Base-by-base conservation (phyloP, 2,329 filamentous ascomycete species). In the Ophiostoma sp. region DNA sequence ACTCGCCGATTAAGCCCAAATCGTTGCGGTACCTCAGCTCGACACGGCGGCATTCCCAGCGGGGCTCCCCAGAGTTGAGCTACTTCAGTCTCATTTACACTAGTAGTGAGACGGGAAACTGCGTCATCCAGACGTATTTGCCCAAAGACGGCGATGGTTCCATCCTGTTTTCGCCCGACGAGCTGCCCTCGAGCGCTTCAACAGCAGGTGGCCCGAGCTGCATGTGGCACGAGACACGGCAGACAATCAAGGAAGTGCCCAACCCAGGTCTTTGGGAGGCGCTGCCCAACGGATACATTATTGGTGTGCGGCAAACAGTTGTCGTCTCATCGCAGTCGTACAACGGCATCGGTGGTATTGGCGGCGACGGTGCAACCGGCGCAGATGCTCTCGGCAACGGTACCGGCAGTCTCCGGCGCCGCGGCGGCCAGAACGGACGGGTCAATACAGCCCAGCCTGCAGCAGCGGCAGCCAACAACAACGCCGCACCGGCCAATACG, bases 241-340 rank as follows among this genome's bases (percentile, higher is more conserved):
- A 89, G 76, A 80, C 84, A 2, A 85, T 82, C 52, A 85, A 87
- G 64, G 84, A 83, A 9, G 84, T 93, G 8, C 80, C 84, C n/a
- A 87, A 90, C 50, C 90, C 90, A 0, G 92, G 92, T 0, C 79
- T 82, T 0, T 94, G 91, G 91, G 88, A 90, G 74, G 83, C 88
- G 1, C 83, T 92, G 7, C 84, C 85, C 0, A 86, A 86, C 42
- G 88, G 90, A 0, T 88, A 87, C 72, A 83, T 93, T 11, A 83
- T 93, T 0, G 92, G 92, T 0, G 83, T 93, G 15, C 85, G 91
- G 39, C 87, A 71, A 52, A 63, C 74, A n/a, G 76, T 28, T 9
- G 42, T 77, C 19, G 33, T 70, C 33, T 8, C 36, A 19, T 2
- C 12, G 1, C 69, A 28, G 25, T 73, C 66, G 19, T 19, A 28